These are phyloP conservation scores for Bryum argenteum DNA, from an alignment of 225 moss, liverwort and hornwort species.

Conservation along the genomic window DNA sequence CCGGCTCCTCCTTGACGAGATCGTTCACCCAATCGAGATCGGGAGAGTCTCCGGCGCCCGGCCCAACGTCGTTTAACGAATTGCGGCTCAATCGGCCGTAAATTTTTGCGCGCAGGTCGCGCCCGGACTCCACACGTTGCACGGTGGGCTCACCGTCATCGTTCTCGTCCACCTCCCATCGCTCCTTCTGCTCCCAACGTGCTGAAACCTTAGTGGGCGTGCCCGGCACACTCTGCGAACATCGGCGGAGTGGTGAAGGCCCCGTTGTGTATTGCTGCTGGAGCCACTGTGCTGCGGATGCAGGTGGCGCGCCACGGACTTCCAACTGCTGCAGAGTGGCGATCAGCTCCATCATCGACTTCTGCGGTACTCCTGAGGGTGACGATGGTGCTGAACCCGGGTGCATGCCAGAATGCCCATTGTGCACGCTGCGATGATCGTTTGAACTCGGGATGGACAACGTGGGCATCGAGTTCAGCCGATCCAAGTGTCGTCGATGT, in stretches of 20 bases:
- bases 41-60: conserved; percentile 62
- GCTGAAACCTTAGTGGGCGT: conserved; percentile 78
- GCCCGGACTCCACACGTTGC: conserved; percentile 91
- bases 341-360: conserved; percentile 81
- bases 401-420: conserved; percentile 44
- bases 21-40: conserved; percentile 95
- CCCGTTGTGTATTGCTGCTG: conserved; percentile 83
- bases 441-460: conserved; percentile 72
- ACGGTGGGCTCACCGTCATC: conserved; percentile 77
- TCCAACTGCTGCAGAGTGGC: conserved; percentile 90
- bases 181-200: conserved; percentile 77
- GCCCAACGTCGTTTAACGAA: conserved; percentile 51
- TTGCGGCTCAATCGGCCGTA: conserved; percentile 82
- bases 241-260: conserved; percentile 90
- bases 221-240: conserved; percentile 89
- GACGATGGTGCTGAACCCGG: conserved; percentile 75
- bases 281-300: conserved; percentile 58
- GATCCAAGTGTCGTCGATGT: conserved; percentile 86
- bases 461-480: conserved; percentile 92
- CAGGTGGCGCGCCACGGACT: conserved; percentile 44
- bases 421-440: conserved; percentile 68
- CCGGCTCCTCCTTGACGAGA: conserved; percentile 82
- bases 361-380: conserved; percentile 58
- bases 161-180: conserved; percentile 81
- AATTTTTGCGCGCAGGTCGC: conserved; percentile 91